Percentiles rank a stretch among this genome's conserved stretches.
phyloP scores from a whole-genome alignment of 192 early-diverging fungal species.

The Allomyces arbusculus region DNA sequence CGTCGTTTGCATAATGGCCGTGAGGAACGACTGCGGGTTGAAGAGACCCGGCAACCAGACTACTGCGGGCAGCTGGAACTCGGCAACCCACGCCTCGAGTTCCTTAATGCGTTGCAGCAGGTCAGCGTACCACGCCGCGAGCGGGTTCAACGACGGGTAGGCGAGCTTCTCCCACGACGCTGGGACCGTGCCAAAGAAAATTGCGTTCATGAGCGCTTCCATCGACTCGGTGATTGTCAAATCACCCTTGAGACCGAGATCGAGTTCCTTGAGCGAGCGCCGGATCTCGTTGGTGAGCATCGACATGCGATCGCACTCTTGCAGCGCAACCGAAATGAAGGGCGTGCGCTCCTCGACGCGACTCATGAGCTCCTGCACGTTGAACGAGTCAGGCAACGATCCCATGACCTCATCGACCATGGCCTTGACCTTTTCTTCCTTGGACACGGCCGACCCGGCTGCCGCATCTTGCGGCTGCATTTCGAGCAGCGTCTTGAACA shows the following conservation, averaged over 20 bases:
- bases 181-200: constrained; percentile 33
- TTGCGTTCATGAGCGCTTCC: constrained; percentile 32
- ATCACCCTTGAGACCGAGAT: constrained; percentile 22
- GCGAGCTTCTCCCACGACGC: constrained; percentile 22
- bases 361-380: constrained; percentile 15
- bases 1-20: constrained; percentile 37
- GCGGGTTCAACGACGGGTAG: constrained; percentile 33
- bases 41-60: constrained; percentile 39
- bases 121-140: constrained; percentile 35
- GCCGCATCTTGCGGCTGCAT: constrained; percentile 32
- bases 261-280: constrained; percentile 31
- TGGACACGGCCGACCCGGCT: constrained; percentile 14
- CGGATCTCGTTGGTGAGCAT: constrained; percentile 51
- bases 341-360: constrained; percentile 6
- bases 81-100: constrained; percentile 19
- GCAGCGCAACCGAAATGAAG: constrained; percentile 7
- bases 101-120: constrained; percentile 20
- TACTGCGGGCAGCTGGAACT: constrained; percentile 31
- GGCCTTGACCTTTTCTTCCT: constrained; percentile 28
- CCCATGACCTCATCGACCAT: constrained; percentile 24
- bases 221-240: constrained; percentile 2
- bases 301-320: constrained; percentile 24
- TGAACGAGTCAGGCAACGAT: constrained; percentile 19
- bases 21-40: constrained; percentile 43
- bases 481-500: constrained; percentile 38